These are phyloP conservation scores for Septoria linicola DNA, from an alignment of 2,329 filamentous ascomycete species.

Conservation along the genomic window DNA sequence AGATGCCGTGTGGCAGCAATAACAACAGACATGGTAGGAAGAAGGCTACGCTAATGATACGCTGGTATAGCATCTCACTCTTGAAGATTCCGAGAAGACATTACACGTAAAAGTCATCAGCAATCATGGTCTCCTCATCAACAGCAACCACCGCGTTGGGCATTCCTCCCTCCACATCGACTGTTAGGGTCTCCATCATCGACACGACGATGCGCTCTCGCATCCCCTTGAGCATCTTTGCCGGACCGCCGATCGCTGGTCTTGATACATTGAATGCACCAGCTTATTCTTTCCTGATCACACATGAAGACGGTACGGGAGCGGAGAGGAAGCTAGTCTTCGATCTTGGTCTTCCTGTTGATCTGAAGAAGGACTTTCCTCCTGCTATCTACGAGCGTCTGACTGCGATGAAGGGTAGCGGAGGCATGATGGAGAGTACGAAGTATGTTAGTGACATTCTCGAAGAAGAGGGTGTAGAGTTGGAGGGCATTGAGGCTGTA, in stretches of 20 bases:
- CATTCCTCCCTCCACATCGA: slow-evolving; percentile 7
- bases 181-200: slow-evolving; percentile 5
- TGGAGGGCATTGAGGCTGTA: slow-evolving; percentile 35
- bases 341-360: slow-evolving; percentile 7
- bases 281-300: slow-evolving; percentile 5
- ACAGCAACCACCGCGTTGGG: neutral
- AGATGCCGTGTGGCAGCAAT: neutral
- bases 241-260: neutral
- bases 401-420: neutral
- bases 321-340: neutral
- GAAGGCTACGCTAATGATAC: neutral
- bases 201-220: slow-evolving; percentile 8
- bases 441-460: slow-evolving; percentile 44
- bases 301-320: neutral
- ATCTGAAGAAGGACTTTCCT: slow-evolving; percentile 7
- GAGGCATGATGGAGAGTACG: slow-evolving; percentile 37
- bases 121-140: no score
- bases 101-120: neutral
- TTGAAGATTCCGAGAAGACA: no score
- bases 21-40: no score
- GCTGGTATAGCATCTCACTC: no score
- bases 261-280: neutral
- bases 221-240: neutral
- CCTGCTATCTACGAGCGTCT: neutral
- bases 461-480: slow-evolving; percentile 31